These are phyloP conservation scores for Verticillium albo-atrum DNA, from an alignment of 2,329 filamentous ascomycete species.

Conservation along the genomic window DNA sequence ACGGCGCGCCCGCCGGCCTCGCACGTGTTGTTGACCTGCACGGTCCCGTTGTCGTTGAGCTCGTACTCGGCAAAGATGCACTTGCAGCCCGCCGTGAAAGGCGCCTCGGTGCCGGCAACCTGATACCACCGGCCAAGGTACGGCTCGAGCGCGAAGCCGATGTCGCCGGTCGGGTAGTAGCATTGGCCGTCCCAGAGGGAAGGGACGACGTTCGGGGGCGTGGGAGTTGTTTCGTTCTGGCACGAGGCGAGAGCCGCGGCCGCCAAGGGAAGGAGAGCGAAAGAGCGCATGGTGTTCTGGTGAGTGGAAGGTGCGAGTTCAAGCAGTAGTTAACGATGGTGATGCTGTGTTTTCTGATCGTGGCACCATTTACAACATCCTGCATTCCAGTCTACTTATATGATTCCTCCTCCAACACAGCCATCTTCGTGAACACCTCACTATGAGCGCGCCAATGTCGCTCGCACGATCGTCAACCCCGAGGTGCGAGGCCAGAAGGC, in stretches of 20 bases:
- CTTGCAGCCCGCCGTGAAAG: constrained; percentile 24
- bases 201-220: constrained; percentile 17
- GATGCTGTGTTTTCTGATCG: background rate
- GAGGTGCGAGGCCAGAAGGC: constrained; percentile 9
- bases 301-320: no score
- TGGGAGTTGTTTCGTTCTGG: constrained; percentile 7
- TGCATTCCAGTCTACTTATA: background rate
- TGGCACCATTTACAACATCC: background rate
- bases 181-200: constrained; percentile 24
- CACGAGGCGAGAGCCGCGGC: constrained; percentile 6
- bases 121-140: constrained; percentile 29
- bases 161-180: constrained; percentile 23
- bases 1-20: constrained; percentile 17
- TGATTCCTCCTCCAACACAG: no score
- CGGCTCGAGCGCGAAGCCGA: constrained; percentile 20
- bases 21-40: constrained; percentile 27
- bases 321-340: no score
- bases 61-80: constrained; percentile 25
- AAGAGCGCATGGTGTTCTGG: constrained; percentile 6
- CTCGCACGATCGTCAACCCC: constrained; percentile 8
- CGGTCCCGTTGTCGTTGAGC: constrained; percentile 24
- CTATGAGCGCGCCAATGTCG: constrained; percentile 10
- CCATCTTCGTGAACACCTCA: background rate
- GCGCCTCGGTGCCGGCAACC: constrained; percentile 24
- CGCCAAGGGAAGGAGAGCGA: constrained; percentile 6